Conservation (phyloP, 495 filamentous ascomycete species). For the Penicillium paradoxum region DNA sequence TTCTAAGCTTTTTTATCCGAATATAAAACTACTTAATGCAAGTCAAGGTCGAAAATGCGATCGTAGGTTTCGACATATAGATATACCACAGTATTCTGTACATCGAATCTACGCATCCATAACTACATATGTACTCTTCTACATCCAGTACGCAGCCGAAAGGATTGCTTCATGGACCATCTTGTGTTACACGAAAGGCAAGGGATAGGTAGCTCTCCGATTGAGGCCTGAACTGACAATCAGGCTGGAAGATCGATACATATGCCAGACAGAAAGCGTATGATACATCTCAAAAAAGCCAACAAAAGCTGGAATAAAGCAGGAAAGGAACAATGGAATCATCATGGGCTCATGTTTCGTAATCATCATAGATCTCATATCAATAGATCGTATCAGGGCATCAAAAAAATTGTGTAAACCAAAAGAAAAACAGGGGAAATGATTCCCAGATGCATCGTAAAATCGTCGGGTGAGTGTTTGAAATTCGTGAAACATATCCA, state of each 20-base stretch:
- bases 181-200: background rate
- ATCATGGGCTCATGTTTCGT: conserved; percentile 17
- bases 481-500: conserved; percentile 21
- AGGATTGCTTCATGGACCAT: background rate
- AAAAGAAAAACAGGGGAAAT: conserved; percentile 9
- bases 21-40: too few species aligned
- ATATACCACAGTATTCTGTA: too few species aligned
- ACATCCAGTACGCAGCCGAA: background rate
- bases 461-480: conserved; percentile 11
- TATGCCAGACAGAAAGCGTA: conserved; percentile 6
- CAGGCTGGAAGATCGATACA: background rate
- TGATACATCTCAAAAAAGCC: conserved; percentile 20
- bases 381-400: conserved; percentile 4
- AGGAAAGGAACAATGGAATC: background rate
- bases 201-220: background rate
- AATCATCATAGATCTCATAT: conserved; percentile 23
- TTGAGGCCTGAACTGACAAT: background rate
- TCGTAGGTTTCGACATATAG: too few species aligned
- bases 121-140: too few species aligned
- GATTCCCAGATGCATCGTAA: conserved; percentile 16
- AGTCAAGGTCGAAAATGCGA: too few species aligned
- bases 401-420: background rate
- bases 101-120: too few species aligned
- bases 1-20: too few species aligned
- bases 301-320: background rate